Percentiles rank a stretch among this genome's conserved stretches.
Evolutionary conservation across 2,329 filamentous ascomycete species (phyloP).

Genomic region (Ambrosiella beaveri): DNA sequence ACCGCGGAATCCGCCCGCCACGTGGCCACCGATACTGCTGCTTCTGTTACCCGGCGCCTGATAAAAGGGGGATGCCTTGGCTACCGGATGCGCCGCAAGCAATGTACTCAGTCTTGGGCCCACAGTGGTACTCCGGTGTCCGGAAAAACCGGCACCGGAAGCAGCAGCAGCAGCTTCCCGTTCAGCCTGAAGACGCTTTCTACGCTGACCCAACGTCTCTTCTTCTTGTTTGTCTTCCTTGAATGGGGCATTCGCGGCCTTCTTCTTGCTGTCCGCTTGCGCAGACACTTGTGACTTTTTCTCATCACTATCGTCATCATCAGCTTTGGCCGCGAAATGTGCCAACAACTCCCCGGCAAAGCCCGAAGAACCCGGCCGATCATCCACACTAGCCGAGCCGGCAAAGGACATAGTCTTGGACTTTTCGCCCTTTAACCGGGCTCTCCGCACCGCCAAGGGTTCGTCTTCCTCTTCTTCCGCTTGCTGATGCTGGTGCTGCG

Average conservation of each 20-base stretch:
- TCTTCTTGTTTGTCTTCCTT: slow-evolving; percentile 26
- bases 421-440: slow-evolving; percentile 16
- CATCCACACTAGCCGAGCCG: slow-evolving; percentile 15
- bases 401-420: neutral
- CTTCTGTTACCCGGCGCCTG: slow-evolving; percentile 14
- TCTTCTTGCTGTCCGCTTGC: slow-evolving; percentile 18
- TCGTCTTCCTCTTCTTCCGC: slow-evolving; percentile 32
- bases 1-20: slow-evolving; percentile 28
- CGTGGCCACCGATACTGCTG: slow-evolving; percentile 13
- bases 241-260: slow-evolving; percentile 18
- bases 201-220: slow-evolving; percentile 64
- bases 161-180: slow-evolving; percentile 44
- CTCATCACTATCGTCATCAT: slow-evolving; percentile 16
- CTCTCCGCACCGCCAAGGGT: slow-evolving; percentile 12
- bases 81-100: slow-evolving; percentile 26
- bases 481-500: neutral
- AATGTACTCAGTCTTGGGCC: slow-evolving; percentile 36
- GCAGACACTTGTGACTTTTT: slow-evolving; percentile 16
- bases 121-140: slow-evolving; percentile 14
- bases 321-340: slow-evolving; percentile 29
- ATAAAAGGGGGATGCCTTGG: slow-evolving; percentile 16
- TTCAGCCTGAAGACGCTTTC: slow-evolving; percentile 54
- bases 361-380: slow-evolving; percentile 43
- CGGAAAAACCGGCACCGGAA: slow-evolving; percentile 23
- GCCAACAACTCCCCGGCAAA: slow-evolving; percentile 54